Conservation (phyloP, 2,329 filamentous ascomycete species). For the Remersonia thermophila region DNA sequence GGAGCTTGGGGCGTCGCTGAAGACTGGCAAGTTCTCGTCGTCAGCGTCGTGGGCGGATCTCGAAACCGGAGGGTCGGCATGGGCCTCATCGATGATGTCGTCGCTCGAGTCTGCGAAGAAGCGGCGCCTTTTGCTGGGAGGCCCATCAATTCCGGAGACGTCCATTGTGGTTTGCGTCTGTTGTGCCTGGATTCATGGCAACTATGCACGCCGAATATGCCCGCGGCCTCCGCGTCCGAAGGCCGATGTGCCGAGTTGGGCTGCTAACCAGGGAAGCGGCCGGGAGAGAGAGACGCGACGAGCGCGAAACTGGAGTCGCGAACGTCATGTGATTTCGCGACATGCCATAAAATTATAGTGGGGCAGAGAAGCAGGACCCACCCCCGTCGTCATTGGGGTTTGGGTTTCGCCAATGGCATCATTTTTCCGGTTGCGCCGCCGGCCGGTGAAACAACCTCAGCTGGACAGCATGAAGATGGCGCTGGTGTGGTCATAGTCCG, state of each 20-base stretch:
- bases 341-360: background rate
- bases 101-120: slow-evolving; percentile 31
- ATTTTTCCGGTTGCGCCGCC: no score
- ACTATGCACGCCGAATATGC: no score
- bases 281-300: slow-evolving; percentile 14
- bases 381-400: background rate
- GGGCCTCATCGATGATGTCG: slow-evolving; percentile 6
- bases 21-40: background rate
- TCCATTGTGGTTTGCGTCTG: slow-evolving; percentile 10
- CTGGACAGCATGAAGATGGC: slow-evolving; percentile 7
- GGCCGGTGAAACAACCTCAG: background rate
- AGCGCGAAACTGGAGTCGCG: slow-evolving; percentile 9
- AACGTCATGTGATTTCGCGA: slow-evolving; percentile 15
- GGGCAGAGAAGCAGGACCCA: no score
- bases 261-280: background rate
- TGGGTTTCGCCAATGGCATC: slow-evolving; percentile 4
- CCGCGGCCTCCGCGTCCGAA: no score
- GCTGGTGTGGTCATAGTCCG: slow-evolving; percentile 1
- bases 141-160: slow-evolving; percentile 21
- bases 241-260: no score
- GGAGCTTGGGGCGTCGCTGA: background rate
- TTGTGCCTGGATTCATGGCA: no score
- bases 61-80: background rate
- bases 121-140: slow-evolving; percentile 34
- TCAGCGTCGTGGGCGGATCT: background rate